Evolutionary conservation across 1,284 basidiomycete species (phyloP), one percentile per base, ranked within the genome.

Genomic region (Amylostereum areolatum): DNA sequence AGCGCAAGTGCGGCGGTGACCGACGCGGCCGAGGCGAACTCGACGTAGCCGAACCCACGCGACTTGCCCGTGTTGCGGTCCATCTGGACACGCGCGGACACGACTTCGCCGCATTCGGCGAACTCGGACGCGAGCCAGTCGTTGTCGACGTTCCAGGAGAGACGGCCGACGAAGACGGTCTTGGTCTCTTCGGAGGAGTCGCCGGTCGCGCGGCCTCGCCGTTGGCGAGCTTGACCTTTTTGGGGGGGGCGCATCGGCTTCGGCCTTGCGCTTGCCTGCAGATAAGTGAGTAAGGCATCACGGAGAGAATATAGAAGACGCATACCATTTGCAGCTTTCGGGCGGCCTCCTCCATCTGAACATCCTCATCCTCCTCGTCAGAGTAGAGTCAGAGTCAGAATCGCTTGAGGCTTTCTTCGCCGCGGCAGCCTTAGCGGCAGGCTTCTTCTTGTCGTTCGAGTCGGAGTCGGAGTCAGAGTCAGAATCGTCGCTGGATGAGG

Each of bases 71-170:
- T 81, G 57, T 87, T 85, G 55, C 93, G 90, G 69, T 99, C 94
- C 70, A 86, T 88, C 69, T 94, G 89, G 53, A 99, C 94, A 30
- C 83, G 85, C 11, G 92, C 93, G 34, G 83, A 84, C 57, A 85
- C 78, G 58, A 99, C 83, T 67, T 94, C 88, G 53, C 96, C 96
- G 62, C 85, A 95, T 48, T 79, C 75, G 45, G 85, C 83, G 60
- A 99, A 98, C 69, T 97, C 95, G 67, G 85, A 80, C 48, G 85
- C 82, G 57, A 99, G 84, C 81, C 94, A 93, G 69, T 97, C 96
- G 67, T 94, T 90, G 76, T 98, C 96, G 58, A 99, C 87, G 66
- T 93, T 93, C 94, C 94, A 99, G 33, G 92, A 96, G 45, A 99
- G 80, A 56, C 83, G 82, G 49, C 96, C 96, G 58, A 99, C 92